These are phyloP conservation scores for Chrysanthemum seticuspe DNA, from an alignment of 129 eudicot species.

Conservation along the genomic window DNA sequence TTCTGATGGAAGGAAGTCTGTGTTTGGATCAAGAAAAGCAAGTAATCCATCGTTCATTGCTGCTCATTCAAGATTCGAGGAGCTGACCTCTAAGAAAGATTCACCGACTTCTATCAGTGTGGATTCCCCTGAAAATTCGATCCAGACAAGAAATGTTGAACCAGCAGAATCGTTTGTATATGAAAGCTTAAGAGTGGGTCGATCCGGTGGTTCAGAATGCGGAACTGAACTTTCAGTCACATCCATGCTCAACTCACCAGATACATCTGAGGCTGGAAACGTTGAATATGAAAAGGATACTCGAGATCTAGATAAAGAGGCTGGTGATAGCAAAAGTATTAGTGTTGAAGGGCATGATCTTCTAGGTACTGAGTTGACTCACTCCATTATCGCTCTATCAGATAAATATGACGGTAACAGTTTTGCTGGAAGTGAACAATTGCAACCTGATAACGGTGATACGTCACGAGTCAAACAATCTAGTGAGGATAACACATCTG, in stretches of 20 bases:
- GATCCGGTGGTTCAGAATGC: slow-evolving; percentile 63
- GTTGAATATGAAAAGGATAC: slow-evolving; percentile 36
- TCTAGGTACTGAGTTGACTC: slow-evolving; percentile 34
- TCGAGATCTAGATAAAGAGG: slow-evolving; percentile 30
- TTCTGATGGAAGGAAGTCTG: slow-evolving; percentile 51
- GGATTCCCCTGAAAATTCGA: slow-evolving; percentile 30
- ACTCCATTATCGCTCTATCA: slow-evolving; percentile 28
- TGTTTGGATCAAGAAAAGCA: slow-evolving; percentile 50
- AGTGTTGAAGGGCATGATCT: slow-evolving; percentile 36
- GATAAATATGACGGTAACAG: slow-evolving; percentile 26
- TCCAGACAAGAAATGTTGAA: slow-evolving; percentile 19
- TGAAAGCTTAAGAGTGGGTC: slow-evolving; percentile 39
- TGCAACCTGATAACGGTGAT: slow-evolving; percentile 1
- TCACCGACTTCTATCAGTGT: slow-evolving; percentile 22
- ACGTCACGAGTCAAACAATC: slow-evolving; percentile 19
- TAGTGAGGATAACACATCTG: too few relatives aligned
- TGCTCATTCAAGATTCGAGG: slow-evolving; percentile 77
- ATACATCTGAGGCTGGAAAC: slow-evolving; percentile 55
- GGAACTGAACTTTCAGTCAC: slow-evolving; percentile 89
- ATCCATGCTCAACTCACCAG: slow-evolving; percentile 91
- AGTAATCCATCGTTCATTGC: slow-evolving; percentile 74
- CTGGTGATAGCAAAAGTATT: neutral
- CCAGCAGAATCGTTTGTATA: slow-evolving; percentile 32
- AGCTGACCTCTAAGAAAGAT: slow-evolving; percentile 43
- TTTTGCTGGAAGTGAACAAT: slow-evolving; percentile 1